Base-by-base conservation (phyloP, 139 green algal species). In the Choricystis sp. region DNA sequence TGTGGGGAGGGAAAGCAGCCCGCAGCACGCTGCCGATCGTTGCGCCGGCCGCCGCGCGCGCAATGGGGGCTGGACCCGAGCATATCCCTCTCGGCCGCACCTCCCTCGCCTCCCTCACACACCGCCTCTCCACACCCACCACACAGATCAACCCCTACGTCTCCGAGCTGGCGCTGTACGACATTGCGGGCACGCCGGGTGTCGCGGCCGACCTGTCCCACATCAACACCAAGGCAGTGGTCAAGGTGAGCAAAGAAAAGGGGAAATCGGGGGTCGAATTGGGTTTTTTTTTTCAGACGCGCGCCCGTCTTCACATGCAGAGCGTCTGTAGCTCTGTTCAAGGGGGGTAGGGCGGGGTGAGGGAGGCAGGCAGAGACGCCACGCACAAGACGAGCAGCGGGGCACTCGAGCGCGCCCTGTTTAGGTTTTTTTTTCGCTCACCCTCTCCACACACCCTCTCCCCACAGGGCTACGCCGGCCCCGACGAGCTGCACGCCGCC, bases 141-240 rank as follows among this genome's bases (percentile, higher is more conserved):
- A 19, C 19, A 58, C 73, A 85, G 78, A 81, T 85, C 66, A 85
- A 85, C 60, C 88, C 88, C 3, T 69, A 82, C 23, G 83, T 94
- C 1, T 77, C 69, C 60, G 69, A 90, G 64, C 83, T 95, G 22
- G 67, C 78, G 0, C 74, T 95, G 26, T 95, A 94, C 61, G 88
- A 95, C 83, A 84, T 95, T 29, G 82, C 73, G 22, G 78, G 78
- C 31, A 91, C 88, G 14, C 89, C 85, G 16, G 93, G 93, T 40
- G 93, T 99, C 14, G 90, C 82, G 26, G 89, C 91, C 23, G 93
- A 99, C 66, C 71, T 96, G 23, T 85, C 72, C 66, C 93, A 99
- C 82, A 85, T 95, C 76, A 96, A 98, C 86, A 94, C 88, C 59
- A 83, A 78, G 61, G 86, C 85, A n/a, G 71, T 86, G 58, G 77